Conservation (phyloP, 2,329 filamentous ascomycete species). For the Ceratocystiopsis brevicomis region DNA sequence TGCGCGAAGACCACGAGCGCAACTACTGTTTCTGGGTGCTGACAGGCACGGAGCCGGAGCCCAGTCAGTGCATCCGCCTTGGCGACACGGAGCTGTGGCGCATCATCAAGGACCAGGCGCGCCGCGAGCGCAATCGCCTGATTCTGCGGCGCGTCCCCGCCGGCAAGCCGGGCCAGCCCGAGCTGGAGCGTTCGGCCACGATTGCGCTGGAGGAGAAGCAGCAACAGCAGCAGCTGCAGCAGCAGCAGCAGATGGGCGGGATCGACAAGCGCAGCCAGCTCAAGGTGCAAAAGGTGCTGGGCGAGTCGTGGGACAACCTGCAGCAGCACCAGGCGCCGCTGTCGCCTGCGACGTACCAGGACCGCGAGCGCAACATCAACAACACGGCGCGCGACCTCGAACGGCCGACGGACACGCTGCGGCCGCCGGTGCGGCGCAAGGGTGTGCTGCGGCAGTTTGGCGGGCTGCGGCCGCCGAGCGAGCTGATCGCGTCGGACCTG, state of each 20-base stretch:
- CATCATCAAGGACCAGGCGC: slow-evolving; percentile 70
- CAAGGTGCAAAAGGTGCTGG: slow-evolving; percentile 77
- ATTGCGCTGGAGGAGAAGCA: slow-evolving; percentile 79
- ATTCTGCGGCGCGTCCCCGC: slow-evolving; percentile 86
- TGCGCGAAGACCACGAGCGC: slow-evolving; percentile 77
- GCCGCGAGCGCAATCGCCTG: slow-evolving; percentile 73
- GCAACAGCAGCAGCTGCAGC: slow-evolving; percentile 33
- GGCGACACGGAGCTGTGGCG: slow-evolving; percentile 77
- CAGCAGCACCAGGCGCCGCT: slow-evolving; percentile 53
- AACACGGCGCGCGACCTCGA: slow-evolving; percentile 40
- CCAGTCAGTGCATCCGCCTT: slow-evolving; percentile 61
- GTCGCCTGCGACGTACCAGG: slow-evolving; percentile 57
- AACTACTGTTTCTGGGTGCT: slow-evolving; percentile 97
- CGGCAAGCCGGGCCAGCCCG: slow-evolving; percentile 71
- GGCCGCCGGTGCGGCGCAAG: slow-evolving; percentile 27
- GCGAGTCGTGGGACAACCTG: slow-evolving; percentile 66
- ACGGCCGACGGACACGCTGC: slow-evolving; percentile 29
- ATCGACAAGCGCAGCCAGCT: slow-evolving; percentile 61
- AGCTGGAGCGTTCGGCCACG: slow-evolving; percentile 69
- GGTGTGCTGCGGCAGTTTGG: slow-evolving; percentile 62
- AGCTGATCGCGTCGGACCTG: slow-evolving; percentile 89
- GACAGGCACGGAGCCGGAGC: slow-evolving; percentile 66
- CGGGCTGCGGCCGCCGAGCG: slow-evolving; percentile 80
- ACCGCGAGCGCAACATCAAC: slow-evolving; percentile 48
- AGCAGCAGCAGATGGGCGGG: slow-evolving; percentile 28